Evolutionary conservation across 2,329 filamentous ascomycete species (phyloP).

Genomic region (Fusarium bulbicola): DNA sequence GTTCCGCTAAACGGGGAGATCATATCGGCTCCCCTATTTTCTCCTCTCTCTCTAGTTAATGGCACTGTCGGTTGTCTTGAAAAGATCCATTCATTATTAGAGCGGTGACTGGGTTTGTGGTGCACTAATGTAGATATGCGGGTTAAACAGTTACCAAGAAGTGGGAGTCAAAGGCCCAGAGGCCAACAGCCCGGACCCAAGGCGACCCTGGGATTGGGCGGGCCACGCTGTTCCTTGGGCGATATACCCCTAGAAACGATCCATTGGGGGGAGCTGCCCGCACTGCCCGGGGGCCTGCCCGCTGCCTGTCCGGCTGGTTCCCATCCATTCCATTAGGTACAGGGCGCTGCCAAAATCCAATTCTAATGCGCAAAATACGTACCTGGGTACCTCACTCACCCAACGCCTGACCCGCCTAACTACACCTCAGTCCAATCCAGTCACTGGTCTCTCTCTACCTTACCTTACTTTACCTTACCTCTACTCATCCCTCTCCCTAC

Average conservation of each 20-base stretch:
- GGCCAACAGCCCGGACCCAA: not conserved
- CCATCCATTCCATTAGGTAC: not conserved
- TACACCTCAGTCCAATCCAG: constrained; percentile 15
- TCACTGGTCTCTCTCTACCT: constrained; percentile 18
- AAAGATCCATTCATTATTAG: constrained; percentile 15
- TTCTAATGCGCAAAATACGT: constrained; percentile 4
- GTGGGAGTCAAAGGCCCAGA: constrained; percentile 16
- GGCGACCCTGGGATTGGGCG: constrained; percentile 1
- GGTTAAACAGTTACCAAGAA: constrained; percentile 14
- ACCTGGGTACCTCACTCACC: not conserved
- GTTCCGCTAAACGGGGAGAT: constrained; percentile 17
- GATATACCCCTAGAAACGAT: constrained; percentile 1
- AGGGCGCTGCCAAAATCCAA: constrained; percentile 4
- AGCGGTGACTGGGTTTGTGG: constrained; percentile 35
- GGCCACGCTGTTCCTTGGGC: not conserved
- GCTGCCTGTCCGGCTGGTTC: not conserved
- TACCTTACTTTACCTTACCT: constrained; percentile 6
- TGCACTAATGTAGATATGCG: constrained; percentile 18
- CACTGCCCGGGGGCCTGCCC: not conserved
- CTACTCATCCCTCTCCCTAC: constrained; percentile 38
- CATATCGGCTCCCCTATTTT: constrained; percentile 15
- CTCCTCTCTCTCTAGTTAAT: not conserved
- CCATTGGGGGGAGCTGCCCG: not conserved
- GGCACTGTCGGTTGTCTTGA: constrained; percentile 19
- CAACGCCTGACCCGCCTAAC: constrained; percentile 5